Conservation (phyloP, 768 basidiomycete species). For the Nidularia pulvinata region DNA sequence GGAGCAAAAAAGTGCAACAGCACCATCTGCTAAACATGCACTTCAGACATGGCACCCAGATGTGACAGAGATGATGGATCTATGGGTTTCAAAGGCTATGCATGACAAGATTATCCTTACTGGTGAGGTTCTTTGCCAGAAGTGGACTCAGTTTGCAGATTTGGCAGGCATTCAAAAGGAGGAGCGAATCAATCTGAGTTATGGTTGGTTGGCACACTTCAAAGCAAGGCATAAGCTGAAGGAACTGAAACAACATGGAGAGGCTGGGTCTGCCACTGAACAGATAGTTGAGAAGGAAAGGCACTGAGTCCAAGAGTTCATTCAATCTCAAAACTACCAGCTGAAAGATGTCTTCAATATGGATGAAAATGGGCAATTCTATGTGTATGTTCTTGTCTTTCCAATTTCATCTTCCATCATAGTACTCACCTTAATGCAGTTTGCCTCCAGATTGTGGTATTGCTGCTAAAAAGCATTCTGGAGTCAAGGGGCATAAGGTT, state of each 20-base stretch:
- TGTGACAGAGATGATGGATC: constrained; percentile 27
- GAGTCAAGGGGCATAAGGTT: constrained; percentile 22
- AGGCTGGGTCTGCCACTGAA: constrained; percentile 23
- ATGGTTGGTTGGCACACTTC: constrained; percentile 27
- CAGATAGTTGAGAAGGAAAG: constrained; percentile 19
- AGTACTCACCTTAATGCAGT: constrained; percentile 9
- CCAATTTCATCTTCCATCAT: not conserved
- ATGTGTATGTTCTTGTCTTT: constrained; percentile 15
- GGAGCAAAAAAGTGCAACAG: not conserved
- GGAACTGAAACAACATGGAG: constrained; percentile 24
- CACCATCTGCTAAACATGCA: constrained; percentile 15
- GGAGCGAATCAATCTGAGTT: constrained; percentile 24
- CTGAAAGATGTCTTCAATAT: constrained; percentile 29
- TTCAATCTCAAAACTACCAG: constrained; percentile 18
- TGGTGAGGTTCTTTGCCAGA: constrained; percentile 27
- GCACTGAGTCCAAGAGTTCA: constrained; percentile 17
- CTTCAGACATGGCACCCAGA: constrained; percentile 26
- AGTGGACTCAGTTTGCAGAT: constrained; percentile 31
- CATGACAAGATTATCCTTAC: constrained; percentile 23
- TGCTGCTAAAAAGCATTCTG: constrained; percentile 12
- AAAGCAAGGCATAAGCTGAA: constrained; percentile 19
- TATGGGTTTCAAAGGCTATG: constrained; percentile 34
- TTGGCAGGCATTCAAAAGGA: constrained; percentile 23
- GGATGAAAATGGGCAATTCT: constrained; percentile 32
- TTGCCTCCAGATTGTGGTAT: constrained; percentile 28